phyloP scores from a whole-genome alignment of 257 asterid species.

The Gentiana dahurica region DNA sequence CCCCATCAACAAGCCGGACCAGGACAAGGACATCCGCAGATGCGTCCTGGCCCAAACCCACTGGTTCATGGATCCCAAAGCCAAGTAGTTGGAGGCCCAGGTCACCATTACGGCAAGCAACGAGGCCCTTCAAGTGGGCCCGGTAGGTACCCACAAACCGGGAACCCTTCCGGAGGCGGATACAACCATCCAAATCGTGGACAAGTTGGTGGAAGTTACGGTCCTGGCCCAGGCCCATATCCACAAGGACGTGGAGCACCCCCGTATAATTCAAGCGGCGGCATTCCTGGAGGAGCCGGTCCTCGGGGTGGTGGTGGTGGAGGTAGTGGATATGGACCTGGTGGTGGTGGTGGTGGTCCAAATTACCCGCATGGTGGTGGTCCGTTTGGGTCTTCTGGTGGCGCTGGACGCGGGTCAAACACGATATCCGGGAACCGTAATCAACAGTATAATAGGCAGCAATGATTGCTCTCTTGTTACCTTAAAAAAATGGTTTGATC shows the following conservation, averaged over 20 bases:
- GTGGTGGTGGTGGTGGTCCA: slow-evolving; percentile 34
- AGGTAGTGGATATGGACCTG: slow-evolving; percentile 31
- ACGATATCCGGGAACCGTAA: slow-evolving; percentile 56
- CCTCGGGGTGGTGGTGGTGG: slow-evolving; percentile 70
- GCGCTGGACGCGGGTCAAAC: slow-evolving; percentile 79
- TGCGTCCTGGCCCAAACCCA: slow-evolving; percentile 60
- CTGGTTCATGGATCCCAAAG: slow-evolving; percentile 38
- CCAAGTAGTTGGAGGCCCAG: slow-evolving; percentile 52
- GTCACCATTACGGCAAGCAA: slow-evolving; percentile 65
- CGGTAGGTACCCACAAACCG: slow-evolving; percentile 67
- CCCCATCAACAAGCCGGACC: slow-evolving; percentile 54
- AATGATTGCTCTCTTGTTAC: slow-evolving; percentile 17
- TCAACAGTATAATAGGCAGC: slow-evolving; percentile 89
- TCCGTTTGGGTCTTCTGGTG: slow-evolving; percentile 65
- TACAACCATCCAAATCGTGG: slow-evolving; percentile 68
- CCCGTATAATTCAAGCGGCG: slow-evolving; percentile 47
- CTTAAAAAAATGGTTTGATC: neutral
- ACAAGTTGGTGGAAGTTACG: slow-evolving; percentile 65
- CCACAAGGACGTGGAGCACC: slow-evolving; percentile 68
- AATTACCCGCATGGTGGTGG: slow-evolving; percentile 67
- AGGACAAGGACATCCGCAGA: slow-evolving; percentile 43
- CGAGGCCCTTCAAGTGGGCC: slow-evolving; percentile 72
- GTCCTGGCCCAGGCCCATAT: slow-evolving; percentile 51
- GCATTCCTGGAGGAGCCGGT: slow-evolving; percentile 34
- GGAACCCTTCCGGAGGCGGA: slow-evolving; percentile 57